Conservation (phyloP, 352 stramenopile species). For the Pythium biforme region DNA sequence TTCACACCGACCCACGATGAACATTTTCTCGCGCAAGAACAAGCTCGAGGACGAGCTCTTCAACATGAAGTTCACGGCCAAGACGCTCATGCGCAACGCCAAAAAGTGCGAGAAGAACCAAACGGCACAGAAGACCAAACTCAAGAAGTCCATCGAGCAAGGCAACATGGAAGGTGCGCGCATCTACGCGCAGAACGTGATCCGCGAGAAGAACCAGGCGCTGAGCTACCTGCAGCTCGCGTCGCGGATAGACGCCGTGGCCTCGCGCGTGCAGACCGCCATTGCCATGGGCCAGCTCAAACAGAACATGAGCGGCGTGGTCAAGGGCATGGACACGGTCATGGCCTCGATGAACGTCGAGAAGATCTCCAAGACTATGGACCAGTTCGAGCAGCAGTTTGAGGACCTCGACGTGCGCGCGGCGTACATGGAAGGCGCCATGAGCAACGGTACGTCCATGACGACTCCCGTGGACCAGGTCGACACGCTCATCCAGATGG, state of each 20-base stretch:
- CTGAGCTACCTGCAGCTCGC: slow-evolving; percentile 96
- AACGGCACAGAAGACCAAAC: slow-evolving; percentile 91
- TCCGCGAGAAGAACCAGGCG: slow-evolving; percentile 85
- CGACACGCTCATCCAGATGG: slow-evolving; percentile 97
- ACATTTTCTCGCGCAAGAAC: slow-evolving; percentile 83
- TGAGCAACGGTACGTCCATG: slow-evolving; percentile 95
- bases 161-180: slow-evolving; percentile 97
- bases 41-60: slow-evolving; percentile 88
- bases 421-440: slow-evolving; percentile 98
- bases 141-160: slow-evolving; percentile 96
- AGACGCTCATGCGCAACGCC: slow-evolving; percentile 85
- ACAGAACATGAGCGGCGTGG: slow-evolving; percentile 95
- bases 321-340: slow-evolving; percentile 96
- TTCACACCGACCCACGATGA: no score
- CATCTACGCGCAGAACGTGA: slow-evolving; percentile 95
- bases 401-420: slow-evolving; percentile 98
- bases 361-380: slow-evolving; percentile 96
- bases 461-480: slow-evolving; percentile 97
- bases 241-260: slow-evolving; percentile 96
- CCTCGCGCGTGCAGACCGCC: slow-evolving; percentile 94
- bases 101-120: slow-evolving; percentile 99
- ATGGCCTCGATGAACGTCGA: slow-evolving; percentile 98
- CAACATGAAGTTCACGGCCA: slow-evolving; percentile 90
- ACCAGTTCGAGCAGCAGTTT: slow-evolving; percentile 99
- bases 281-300: slow-evolving; percentile 95